These are phyloP conservation scores for Nannochloropsis gaditana DNA, from an alignment of 108 stramenopile species.

Conservation along the genomic window DNA sequence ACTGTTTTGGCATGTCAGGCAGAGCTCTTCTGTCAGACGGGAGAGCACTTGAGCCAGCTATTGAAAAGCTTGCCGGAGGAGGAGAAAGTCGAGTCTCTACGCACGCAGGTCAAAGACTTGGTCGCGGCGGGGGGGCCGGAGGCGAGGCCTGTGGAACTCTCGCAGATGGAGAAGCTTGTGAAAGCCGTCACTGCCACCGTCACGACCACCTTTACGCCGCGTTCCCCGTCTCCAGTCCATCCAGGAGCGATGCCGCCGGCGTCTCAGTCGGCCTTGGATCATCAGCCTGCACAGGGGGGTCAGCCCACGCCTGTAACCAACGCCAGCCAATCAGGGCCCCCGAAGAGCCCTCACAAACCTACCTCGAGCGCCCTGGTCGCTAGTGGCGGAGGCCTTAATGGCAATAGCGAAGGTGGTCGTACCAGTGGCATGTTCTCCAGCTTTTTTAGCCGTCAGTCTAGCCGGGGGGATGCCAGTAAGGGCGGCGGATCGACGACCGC, in stretches of 20 bases:
- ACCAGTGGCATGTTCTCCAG: neutral
- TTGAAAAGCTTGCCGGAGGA: neutral
- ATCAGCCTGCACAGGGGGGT: neutral
- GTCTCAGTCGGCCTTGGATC: neutral
- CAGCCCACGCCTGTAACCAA: neutral
- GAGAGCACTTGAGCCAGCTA: neutral
- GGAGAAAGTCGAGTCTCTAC: neutral
- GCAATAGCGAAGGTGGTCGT: neutral
- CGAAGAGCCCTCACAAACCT: neutral
- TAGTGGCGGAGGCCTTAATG: neutral
- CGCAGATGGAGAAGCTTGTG: neutral
- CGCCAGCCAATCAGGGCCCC: neutral
- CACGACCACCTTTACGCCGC: neutral
- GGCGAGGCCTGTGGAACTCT: neutral
- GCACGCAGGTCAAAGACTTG: neutral
- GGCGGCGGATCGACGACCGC: neutral
- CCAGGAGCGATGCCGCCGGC: neutral
- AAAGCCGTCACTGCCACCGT: neutral
- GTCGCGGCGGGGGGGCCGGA: neutral
- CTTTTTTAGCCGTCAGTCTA: neutral
- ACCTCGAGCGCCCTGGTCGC: neutral
- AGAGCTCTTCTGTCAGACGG: neutral
- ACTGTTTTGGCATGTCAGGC: constrained; percentile 13
- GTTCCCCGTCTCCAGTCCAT: neutral
- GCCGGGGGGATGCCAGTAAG: neutral